Conservation (phyloP, 2,329 filamentous ascomycete species). For the Fusarium oxysporum region DNA sequence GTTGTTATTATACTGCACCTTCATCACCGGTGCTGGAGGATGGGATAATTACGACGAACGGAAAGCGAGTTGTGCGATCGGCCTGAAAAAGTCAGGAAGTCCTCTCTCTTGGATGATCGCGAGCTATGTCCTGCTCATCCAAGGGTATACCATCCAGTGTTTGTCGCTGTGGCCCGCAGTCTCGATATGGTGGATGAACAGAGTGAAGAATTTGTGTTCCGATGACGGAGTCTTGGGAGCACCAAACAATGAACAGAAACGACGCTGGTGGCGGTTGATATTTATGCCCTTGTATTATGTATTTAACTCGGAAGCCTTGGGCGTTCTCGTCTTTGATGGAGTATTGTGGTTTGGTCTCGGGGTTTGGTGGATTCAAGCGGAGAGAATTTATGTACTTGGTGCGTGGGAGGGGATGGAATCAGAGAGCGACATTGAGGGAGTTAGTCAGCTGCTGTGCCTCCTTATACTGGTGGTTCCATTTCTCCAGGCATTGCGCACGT, state of each 20-base stretch:
- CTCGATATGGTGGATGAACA: background rate
- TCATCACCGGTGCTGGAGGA: background rate
- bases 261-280: background rate
- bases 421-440: background rate
- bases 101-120: background rate
- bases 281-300: background rate
- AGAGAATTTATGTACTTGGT: background rate
- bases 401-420: background rate
- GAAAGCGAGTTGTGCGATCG: background rate
- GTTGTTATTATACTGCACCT: background rate
- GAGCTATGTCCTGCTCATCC: background rate
- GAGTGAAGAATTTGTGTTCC: rapidly evolving
- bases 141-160: background rate
- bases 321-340: background rate
- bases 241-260: background rate
- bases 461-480: background rate
- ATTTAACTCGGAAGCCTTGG: background rate
- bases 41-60: background rate
- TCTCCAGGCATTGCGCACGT: background rate
- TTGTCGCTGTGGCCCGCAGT: background rate
- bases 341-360: background rate
- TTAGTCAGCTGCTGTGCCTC: background rate
- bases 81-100: background rate
- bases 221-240: background rate
- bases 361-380: background rate